phyloP scores from a whole-genome alignment of 495 filamentous ascomycete species.

The Clavariopsis aquatica region DNA sequence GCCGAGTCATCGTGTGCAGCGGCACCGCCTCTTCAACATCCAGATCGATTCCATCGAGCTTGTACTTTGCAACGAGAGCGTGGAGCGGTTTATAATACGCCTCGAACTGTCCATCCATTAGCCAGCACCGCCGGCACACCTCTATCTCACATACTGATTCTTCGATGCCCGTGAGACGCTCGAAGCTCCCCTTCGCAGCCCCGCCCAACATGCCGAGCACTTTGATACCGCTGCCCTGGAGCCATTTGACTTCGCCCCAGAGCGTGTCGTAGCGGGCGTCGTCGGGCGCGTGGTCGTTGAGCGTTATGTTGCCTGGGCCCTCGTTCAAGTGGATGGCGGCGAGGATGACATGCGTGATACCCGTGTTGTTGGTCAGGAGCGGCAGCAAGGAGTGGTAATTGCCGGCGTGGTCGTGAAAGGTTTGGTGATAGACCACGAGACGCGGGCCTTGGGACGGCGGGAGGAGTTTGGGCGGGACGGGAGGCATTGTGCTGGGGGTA shows the following conservation, averaged over 20 bases:
- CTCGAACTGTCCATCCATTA: constrained; percentile 42
- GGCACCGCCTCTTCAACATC: constrained; percentile 50
- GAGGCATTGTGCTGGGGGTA: constrained; percentile 35
- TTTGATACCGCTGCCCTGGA: constrained; percentile 49
- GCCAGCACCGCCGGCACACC: constrained; percentile 5
- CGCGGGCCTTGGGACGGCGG: constrained; percentile 37
- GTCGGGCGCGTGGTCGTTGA: constrained; percentile 49
- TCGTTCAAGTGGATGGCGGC: constrained; percentile 52
- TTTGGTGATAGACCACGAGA: constrained; percentile 50
- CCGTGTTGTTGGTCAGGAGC: constrained; percentile 48
- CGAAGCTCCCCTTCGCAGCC: constrained; percentile 47
- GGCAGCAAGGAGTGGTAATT: constrained; percentile 49
- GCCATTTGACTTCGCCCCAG: constrained; percentile 48
- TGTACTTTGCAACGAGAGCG: constrained; percentile 40
- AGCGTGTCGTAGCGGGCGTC: constrained; percentile 40
- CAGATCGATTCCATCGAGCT: constrained; percentile 49
- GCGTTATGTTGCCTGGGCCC: constrained; percentile 47
- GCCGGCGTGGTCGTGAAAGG: constrained; percentile 43
- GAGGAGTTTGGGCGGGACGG: constrained; percentile 32
- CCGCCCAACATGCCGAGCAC: constrained; percentile 52
- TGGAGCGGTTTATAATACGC: constrained; percentile 47
- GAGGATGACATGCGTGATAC: constrained; percentile 51
- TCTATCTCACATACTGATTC: constrained; percentile 26
- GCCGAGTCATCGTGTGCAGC: constrained; percentile 39
- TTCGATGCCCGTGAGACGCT: constrained; percentile 43